A percentile compares a stretch with the other conserved stretches of the same genome.
Evolutionary conservation across 352 stramenopile genomes (phyloP).

Genomic region (Paralagenidium karlingii): DNA sequence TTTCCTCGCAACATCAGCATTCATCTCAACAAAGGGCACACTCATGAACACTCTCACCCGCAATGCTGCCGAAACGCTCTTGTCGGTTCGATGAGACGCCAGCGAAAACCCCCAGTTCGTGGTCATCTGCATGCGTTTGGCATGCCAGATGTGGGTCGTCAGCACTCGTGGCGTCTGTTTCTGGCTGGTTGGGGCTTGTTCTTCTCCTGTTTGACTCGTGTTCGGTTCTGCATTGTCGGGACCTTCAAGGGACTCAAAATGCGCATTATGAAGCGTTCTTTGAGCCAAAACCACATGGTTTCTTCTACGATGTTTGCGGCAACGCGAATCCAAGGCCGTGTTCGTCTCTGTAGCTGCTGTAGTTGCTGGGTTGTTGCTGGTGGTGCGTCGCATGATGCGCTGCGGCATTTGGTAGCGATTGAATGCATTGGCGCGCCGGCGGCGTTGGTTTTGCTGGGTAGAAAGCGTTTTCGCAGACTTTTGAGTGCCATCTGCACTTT

Average conservation of each 20-base stretch:
- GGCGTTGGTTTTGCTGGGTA: constrained; percentile 44
- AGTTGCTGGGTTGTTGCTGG: constrained; percentile 9
- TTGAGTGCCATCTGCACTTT: too few species aligned
- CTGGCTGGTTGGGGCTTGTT: neutral
- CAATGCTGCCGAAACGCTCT: constrained; percentile 52
- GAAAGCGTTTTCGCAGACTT: constrained; percentile 42
- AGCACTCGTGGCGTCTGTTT: constrained; percentile 19
- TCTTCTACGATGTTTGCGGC: constrained; percentile 47
- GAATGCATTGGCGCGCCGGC: constrained; percentile 65
- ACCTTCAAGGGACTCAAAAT: too few species aligned
- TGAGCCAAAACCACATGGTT: constrained; percentile 25
- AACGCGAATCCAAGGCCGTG: constrained; percentile 11
- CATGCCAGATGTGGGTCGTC: constrained; percentile 57
- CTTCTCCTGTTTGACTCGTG: neutral
- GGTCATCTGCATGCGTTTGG: constrained; percentile 62
- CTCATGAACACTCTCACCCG: too few species aligned
- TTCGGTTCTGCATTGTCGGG: neutral
- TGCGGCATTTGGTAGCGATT: constrained; percentile 58
- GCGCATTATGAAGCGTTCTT: constrained; percentile 20
- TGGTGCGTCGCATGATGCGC: constrained; percentile 10
- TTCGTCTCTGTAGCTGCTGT: neutral
- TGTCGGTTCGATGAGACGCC: constrained; percentile 30
- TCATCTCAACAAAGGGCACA: too few species aligned
- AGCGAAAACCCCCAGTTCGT: constrained; percentile 33
- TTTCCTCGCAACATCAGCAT: too few species aligned